Conservation (phyloP, 768 basidiomycete genomes). For the Tylopilus subfusipes region DNA sequence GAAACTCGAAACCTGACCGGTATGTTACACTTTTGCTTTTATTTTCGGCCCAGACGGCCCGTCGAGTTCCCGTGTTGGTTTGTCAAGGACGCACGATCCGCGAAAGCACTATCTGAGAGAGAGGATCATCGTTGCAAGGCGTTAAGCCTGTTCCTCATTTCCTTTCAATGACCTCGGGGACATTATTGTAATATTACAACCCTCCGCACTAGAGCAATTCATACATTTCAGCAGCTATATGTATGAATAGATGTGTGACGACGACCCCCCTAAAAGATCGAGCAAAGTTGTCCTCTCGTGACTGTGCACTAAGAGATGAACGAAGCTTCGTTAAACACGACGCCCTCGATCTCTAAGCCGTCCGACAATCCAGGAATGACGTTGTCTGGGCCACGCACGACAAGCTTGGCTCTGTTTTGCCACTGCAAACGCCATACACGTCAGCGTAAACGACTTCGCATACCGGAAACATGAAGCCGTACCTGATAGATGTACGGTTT, state of each 20-base stretch:
- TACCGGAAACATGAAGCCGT: conserved; percentile 20
- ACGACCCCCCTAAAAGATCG: background rate
- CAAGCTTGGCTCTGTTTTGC: conserved; percentile 52
- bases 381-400: conserved; percentile 41
- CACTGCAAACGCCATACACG: conserved; percentile 38
- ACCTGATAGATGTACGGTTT: conserved; percentile 96
- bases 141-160: background rate
- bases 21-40: too few relatives aligned
- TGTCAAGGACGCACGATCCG: conserved; percentile 6
- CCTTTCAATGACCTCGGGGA: too few relatives aligned
- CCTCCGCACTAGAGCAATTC: background rate
- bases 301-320: conserved; percentile 61
- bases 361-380: conserved; percentile 40
- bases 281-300: background rate
- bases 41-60: conserved; percentile 23
- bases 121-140: background rate
- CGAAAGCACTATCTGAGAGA: conserved; percentile 1
- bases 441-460: background rate
- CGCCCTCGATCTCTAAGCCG: conserved; percentile 55
- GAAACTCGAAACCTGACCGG: too few relatives aligned
- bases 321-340: conserved; percentile 84
- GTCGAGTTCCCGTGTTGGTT: conserved; percentile 24
- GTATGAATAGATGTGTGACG: conserved; percentile 7
- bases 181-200: too few relatives aligned
- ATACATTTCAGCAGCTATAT: conserved; percentile 10